These are phyloP conservation scores for Moniliella sp. DNA, from an alignment of 1,284 basidiomycete genomes.

Conservation along the genomic window DNA sequence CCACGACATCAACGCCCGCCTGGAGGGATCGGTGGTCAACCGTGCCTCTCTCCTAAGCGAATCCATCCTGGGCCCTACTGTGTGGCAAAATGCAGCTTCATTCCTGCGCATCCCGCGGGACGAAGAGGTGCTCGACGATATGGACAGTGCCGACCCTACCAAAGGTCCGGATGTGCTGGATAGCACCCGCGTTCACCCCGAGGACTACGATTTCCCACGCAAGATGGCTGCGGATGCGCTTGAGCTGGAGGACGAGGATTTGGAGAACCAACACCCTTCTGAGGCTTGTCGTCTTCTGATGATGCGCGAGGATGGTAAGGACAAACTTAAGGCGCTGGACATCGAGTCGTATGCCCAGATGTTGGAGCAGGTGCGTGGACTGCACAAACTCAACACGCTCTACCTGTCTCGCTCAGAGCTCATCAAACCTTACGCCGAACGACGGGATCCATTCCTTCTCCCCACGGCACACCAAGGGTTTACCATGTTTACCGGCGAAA, in stretches of 20 bases:
- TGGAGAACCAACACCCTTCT: slow-evolving; percentile 21
- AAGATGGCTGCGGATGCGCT: slow-evolving; percentile 97
- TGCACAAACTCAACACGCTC: slow-evolving; percentile 37
- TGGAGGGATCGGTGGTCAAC: slow-evolving; percentile 25
- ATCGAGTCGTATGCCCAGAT: slow-evolving; percentile 89
- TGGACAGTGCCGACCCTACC: slow-evolving; percentile 49
- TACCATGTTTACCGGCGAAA: slow-evolving; percentile 89
- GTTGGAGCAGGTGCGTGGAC: slow-evolving; percentile 42
- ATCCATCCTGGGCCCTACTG: slow-evolving; percentile 13
- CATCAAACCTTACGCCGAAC: slow-evolving; percentile 61
- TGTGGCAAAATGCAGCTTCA: slow-evolving; percentile 43
- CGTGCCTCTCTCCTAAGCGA: slow-evolving; percentile 17
- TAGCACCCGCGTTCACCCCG: slow-evolving; percentile 83
- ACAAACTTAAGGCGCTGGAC: slow-evolving; percentile 72
- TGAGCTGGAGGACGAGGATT: slow-evolving; percentile 43
- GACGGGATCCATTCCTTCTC: slow-evolving; percentile 48
- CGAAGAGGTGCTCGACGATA: slow-evolving; percentile 35
- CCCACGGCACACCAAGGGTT: slow-evolving; percentile 61
- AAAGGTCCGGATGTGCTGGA: slow-evolving; percentile 68
- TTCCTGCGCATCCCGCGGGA: slow-evolving; percentile 47
- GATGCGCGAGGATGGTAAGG: slow-evolving; percentile 54
- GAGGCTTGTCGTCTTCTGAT: slow-evolving; percentile 45
- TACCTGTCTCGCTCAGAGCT: slow-evolving; percentile 73
- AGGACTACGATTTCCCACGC: slow-evolving; percentile 87
- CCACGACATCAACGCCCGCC: slow-evolving; percentile 31